Evolutionary conservation across 108 stramenopile genomes (phyloP), one percentile per base, ranked within the genome.

Genomic region (Fragilaria crotonensis): DNA sequence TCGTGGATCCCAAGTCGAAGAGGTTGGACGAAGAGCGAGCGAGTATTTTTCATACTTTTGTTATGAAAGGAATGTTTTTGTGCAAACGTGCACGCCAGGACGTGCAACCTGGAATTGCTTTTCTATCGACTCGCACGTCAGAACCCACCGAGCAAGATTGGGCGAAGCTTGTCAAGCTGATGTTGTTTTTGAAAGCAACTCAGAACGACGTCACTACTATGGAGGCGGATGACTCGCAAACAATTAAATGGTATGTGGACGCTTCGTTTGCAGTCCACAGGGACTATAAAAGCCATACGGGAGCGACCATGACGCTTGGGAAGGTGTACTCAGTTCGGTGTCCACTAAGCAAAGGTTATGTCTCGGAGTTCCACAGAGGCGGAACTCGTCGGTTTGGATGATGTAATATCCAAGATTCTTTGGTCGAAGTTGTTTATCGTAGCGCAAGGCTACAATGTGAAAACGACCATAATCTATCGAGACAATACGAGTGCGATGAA

Each of bases 191-290:
- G 21, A 54, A 46, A 14, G 4, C 1, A 9, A 60, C 59, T 9
- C 3, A 1, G 26, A 52, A 52, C 18, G 36, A 60, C 17, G 14
- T 52, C 41, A 0, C 31, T 3, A 63, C 32, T 0, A 18, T 63
- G 0, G 47, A 30, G 4, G 47, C 41, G 1, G 30, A 63, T 25
- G 33, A 18, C 0, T 18, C 0, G 1, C 31, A 28, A 5, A 17
- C 21, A 17, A 1, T 63, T 2, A 63, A 49, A 19, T 63, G 62
- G 62, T 57, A 57, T 21, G 49, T 60, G 0, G 59, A 67, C 51
- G 66, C 59, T 1, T 60, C 66, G 0, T 67, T 56, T 46, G 63
- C 48, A 25, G 48, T 60, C 5, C 57, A 67, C 19, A 9, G 25
- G 9, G 57, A 67, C 48, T 31, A 22, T 25, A 29, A 57, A 0